phyloP scores from a whole-genome alignment of 352 stramenopile species.

The Blastocystis sp. region DNA sequence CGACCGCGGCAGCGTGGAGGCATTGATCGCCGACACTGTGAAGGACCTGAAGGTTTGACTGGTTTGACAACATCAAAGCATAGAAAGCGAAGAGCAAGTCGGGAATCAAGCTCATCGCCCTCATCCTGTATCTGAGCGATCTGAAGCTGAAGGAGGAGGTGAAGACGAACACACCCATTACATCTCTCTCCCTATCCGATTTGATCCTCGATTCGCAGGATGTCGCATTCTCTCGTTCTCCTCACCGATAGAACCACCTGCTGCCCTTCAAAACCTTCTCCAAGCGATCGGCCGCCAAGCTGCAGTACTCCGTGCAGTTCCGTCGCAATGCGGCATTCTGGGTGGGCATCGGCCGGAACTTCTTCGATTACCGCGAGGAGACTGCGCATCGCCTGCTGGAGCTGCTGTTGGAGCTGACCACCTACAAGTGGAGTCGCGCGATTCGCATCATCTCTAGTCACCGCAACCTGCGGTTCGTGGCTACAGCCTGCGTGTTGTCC shows the following conservation, averaged over 20 bases:
- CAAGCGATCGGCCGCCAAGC: neutral
- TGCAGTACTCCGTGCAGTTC: neutral
- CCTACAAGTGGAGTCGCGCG: neutral
- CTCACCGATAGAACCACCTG: conserved; percentile 13
- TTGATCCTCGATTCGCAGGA: conserved; percentile 42
- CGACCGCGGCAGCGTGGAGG: conserved; percentile 1
- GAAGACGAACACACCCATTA: neutral
- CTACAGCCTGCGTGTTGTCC: neutral
- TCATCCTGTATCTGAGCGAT: conserved; percentile 39
- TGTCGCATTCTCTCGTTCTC: neutral
- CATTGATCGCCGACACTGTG: neutral
- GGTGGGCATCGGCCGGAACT: conserved; percentile 28
- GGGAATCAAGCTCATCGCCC: conserved; percentile 7
- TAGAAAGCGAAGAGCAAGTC: neutral
- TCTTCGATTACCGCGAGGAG: neutral
- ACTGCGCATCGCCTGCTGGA: neutral
- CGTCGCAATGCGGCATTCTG: conserved; percentile 7
- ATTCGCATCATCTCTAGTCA: conserved; percentile 17
- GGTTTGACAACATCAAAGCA: neutral
- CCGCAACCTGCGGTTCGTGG: conserved; percentile 36
- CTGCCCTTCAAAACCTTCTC: conserved; percentile 27
- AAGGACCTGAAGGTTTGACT: conserved; percentile 44
- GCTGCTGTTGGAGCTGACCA: conserved; percentile 30
- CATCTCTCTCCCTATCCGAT: neutral
- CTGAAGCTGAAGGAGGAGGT: conserved; percentile 33